These are phyloP conservation scores for Ilex paraguariensis DNA, from an alignment of 305 asterid species.

Conservation along the genomic window DNA sequence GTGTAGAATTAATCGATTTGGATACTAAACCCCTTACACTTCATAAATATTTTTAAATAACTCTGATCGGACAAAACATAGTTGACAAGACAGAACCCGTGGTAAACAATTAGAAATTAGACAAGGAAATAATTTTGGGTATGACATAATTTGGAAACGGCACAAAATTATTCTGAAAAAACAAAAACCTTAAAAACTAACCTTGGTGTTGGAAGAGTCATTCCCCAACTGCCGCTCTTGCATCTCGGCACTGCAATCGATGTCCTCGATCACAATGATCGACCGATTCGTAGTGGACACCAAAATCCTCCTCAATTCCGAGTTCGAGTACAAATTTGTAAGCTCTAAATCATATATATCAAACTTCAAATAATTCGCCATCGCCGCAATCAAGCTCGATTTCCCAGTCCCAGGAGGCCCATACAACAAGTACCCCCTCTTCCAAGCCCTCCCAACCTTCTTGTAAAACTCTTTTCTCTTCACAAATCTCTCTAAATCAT, in stretches of 20 bases:
- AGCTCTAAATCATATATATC: conserved; percentile 74
- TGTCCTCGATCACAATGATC: conserved; percentile 71
- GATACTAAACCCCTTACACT: not conserved
- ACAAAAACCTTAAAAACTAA: conserved; percentile 1
- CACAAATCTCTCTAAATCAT: conserved; percentile 57
- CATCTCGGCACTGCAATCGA: conserved; percentile 56
- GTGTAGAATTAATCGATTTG: not conserved
- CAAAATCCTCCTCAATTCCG: conserved; percentile 54
- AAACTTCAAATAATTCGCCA: conserved; percentile 63
- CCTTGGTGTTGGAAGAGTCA: conserved; percentile 36
- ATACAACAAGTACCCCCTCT: conserved; percentile 65
- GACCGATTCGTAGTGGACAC: conserved; percentile 61
- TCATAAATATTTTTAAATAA: not conserved
- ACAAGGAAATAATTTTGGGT: not conserved
- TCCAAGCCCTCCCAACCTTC: conserved; percentile 81
- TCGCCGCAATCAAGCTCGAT: conserved; percentile 71
- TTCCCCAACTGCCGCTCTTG: conserved; percentile 22
- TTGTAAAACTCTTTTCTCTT: conserved; percentile 53
- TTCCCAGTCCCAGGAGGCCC: conserved; percentile 93
- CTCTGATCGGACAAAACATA: too few species aligned
- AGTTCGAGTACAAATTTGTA: conserved; percentile 37
- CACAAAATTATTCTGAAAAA: not conserved
- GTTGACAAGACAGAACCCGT: not conserved
- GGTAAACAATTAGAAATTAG: not conserved
- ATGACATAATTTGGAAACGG: not conserved